Conservation (phyloP, 208 protist genomes). For the Trypanosoma melophagium region DNA sequence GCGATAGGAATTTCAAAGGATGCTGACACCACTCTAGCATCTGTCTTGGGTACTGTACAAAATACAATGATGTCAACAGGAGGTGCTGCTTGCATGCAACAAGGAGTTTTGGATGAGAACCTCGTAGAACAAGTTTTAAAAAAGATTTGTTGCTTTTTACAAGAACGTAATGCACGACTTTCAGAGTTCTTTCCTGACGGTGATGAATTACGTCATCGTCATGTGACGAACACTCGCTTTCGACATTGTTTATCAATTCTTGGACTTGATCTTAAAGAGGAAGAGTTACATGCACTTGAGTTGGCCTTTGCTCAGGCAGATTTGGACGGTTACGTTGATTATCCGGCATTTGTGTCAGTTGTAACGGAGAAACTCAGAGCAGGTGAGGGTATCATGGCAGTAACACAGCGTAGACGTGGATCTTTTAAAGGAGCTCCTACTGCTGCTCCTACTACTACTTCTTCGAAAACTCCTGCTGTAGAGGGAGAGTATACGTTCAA, state of each 20-base stretch:
- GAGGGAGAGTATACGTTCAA: background rate
- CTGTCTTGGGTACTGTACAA: background rate
- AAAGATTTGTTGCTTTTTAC: constrained; percentile 62
- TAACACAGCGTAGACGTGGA: constrained; percentile 45
- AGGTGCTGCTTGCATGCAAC: background rate
- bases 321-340: constrained; percentile 50
- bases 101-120: constrained; percentile 17
- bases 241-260: constrained; percentile 73
- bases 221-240: constrained; percentile 76
- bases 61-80: background rate
- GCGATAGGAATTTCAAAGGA: background rate
- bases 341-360: constrained; percentile 63
- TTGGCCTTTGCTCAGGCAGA: constrained; percentile 41
- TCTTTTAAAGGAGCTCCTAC: constrained; percentile 5
- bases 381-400: constrained; percentile 45
- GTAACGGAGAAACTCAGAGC: constrained; percentile 52
- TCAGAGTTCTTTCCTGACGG: constrained; percentile 84
- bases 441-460: background rate
- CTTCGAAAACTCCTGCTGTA: background rate
- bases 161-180: constrained; percentile 65
- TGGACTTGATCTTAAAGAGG: constrained; percentile 60
- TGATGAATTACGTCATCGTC: constrained; percentile 81
- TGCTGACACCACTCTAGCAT: background rate
- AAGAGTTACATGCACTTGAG: constrained; percentile 59
- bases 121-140: constrained; percentile 47